Base-by-base conservation (phyloP, 2,329 filamentous ascomycete species). In the Rugonectria rugulosa region DNA sequence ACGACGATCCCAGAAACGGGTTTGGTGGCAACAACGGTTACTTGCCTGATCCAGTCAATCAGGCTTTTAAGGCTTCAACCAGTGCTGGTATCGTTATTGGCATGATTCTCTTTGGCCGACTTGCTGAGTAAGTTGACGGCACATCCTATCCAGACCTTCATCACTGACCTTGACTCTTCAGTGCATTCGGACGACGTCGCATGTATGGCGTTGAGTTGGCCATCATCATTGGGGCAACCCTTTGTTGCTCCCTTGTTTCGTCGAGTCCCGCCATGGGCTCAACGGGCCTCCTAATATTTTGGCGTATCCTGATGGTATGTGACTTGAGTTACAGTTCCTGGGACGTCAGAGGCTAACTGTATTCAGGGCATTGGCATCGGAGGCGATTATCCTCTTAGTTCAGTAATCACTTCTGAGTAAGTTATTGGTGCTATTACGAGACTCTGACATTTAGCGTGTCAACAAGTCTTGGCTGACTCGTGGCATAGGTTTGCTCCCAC, bases 191-290 rank as follows among this genome's bases (percentile, higher is more conserved):
- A 40, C 85, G 91, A 36, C 87, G 91, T 70, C 86, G 84, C 63
- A 94, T 96, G 88, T 95, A 95, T 69, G 91, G 91, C 43, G 79
- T 92, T 23, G 89, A 92, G 70, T 73, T 92, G 44, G 85, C 85
- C 53, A 81, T 93, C 60, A 90, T 92, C 67, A 86, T 91, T 56
- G 77, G 88, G 52, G 83, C 86, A 12, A 92, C 89, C 1, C 74
- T 92, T 37, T 86, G 86, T 54, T 88, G 88, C 68, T 78, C 86
- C 17, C 79, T 90, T 21, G 80, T 85, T 11, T 83, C 85, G 2
- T 78, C 81, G 12, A 90, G 87, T 50, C 79, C 79, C 14, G 77
- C 83, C 17, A 80, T 91, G 62, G 83, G 80, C 41, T 79, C 83
- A 54, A 82, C 82, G 10, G 85, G 83, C 4, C 69, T 87, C 37